A percentile compares a stretch with the other conserved stretches of the same genome.
Conservation (phyloP, 768 basidiomycete genomes). For the Sporobolomyces roseus region DNA sequence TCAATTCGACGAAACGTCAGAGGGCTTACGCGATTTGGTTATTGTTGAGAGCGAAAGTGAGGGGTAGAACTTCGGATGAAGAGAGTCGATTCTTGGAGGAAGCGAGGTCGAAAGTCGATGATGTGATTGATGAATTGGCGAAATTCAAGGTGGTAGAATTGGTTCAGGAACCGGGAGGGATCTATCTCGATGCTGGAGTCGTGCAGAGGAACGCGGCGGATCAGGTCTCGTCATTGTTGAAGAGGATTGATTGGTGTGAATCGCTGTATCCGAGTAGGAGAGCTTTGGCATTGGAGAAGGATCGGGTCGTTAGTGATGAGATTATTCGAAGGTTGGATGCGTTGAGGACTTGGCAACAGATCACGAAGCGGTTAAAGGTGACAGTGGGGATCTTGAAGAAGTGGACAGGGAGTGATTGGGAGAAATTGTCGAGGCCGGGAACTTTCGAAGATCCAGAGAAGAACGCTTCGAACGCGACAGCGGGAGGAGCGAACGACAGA, state of each 20-base stretch:
- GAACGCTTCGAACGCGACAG: neutral
- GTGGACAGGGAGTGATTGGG: slow-evolving; percentile 89
- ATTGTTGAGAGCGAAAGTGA: slow-evolving; percentile 79
- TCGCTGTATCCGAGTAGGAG: slow-evolving; percentile 42
- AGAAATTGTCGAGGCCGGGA: slow-evolving; percentile 74
- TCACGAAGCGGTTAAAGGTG: slow-evolving; percentile 74
- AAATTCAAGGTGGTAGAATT: slow-evolving; percentile 61
- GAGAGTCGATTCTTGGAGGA: slow-evolving; percentile 79
- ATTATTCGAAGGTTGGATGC: slow-evolving; percentile 78
- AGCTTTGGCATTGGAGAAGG: slow-evolving; percentile 56
- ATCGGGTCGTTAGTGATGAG: slow-evolving; percentile 56
- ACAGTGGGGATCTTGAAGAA: slow-evolving; percentile 75
- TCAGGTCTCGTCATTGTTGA: slow-evolving; percentile 42
- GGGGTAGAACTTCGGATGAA: slow-evolving; percentile 72
- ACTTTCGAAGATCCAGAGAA: slow-evolving; percentile 56
- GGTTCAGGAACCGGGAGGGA: slow-evolving; percentile 16
- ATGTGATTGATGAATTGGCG: slow-evolving; percentile 76
- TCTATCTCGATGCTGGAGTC: slow-evolving; percentile 10
- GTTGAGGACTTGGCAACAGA: slow-evolving; percentile 85
- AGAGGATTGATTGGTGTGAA: slow-evolving; percentile 43
- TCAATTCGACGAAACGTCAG: slow-evolving; percentile 42
- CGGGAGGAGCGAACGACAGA: slow-evolving; percentile 60
- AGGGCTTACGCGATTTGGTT: slow-evolving; percentile 73
- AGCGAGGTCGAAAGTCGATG: slow-evolving; percentile 73
- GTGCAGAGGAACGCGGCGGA: slow-evolving; percentile 38